Evolutionary conservation across 2,329 filamentous ascomycete species (phyloP).

Genomic region (Leptoxyphium fumago): DNA sequence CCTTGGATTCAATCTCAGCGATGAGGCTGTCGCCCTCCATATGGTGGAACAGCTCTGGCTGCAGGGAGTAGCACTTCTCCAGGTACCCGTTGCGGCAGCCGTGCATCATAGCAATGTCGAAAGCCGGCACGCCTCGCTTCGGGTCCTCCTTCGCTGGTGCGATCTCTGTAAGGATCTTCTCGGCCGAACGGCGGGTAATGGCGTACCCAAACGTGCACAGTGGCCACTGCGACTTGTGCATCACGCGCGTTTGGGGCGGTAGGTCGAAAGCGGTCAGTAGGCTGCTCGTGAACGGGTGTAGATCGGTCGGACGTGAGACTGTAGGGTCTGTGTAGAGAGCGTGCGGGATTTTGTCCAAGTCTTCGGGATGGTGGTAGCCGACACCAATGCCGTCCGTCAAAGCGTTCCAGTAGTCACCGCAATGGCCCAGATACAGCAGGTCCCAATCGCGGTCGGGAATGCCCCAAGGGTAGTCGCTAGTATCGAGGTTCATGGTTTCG

Average conservation of each 20-base stretch:
- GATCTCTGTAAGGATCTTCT: slow-evolving; percentile 20
- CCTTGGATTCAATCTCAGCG: slow-evolving; percentile 21
- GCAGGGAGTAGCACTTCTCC: slow-evolving; percentile 19
- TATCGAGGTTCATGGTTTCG: slow-evolving; percentile 20
- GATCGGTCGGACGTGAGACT: slow-evolving; percentile 20
- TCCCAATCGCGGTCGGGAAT: slow-evolving; percentile 22
- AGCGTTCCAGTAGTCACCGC: slow-evolving; percentile 23
- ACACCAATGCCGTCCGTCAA: slow-evolving; percentile 23
- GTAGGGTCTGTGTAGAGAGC: slow-evolving; percentile 23
- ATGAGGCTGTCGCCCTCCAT: slow-evolving; percentile 23
- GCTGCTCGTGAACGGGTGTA: slow-evolving; percentile 24
- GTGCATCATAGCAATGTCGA: slow-evolving; percentile 24
- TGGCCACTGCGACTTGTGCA: slow-evolving; percentile 28
- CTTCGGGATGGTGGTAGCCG: slow-evolving; percentile 19
- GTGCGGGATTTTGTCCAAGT: slow-evolving; percentile 20
- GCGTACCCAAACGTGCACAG: slow-evolving; percentile 31
- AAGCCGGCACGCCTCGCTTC: slow-evolving; percentile 18
- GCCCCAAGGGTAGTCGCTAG: slow-evolving; percentile 20
- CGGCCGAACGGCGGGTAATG: slow-evolving; percentile 23
- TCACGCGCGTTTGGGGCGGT: slow-evolving; percentile 21
- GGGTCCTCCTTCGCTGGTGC: slow-evolving; percentile 22
- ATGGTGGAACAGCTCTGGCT: slow-evolving; percentile 26
- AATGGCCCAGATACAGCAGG: slow-evolving; percentile 28
- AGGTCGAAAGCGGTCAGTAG: slow-evolving; percentile 23
- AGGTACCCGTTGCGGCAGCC: slow-evolving; percentile 22